Evolutionary conservation across 2,329 filamentous ascomycete species (phyloP).

Genomic region (Penicillium griseofulvum): DNA sequence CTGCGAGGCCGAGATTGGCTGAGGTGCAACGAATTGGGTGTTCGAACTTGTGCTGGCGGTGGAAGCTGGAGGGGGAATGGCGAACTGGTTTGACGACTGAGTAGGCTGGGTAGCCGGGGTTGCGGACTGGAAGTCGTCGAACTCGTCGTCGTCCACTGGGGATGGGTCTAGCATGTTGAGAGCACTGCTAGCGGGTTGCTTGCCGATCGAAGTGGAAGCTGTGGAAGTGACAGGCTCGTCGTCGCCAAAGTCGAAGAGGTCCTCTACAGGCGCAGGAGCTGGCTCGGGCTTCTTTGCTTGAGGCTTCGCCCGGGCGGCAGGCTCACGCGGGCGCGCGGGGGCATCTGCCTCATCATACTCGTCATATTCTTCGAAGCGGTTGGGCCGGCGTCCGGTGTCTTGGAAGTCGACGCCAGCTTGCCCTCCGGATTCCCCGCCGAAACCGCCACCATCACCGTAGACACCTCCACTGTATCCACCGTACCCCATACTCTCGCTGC

Average conservation of each 20-base stretch:
- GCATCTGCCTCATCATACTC: conserved; percentile 80
- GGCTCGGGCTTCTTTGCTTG: conserved; percentile 65
- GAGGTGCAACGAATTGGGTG: conserved; percentile 75
- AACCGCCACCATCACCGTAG: conserved; percentile 50
- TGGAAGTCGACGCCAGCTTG: conserved; percentile 57
- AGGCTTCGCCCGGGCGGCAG: conserved; percentile 38
- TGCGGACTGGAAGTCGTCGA: conserved; percentile 96
- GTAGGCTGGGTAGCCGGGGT: conserved; percentile 48
- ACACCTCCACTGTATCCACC: conserved; percentile 71
- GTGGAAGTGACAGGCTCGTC: conserved; percentile 59
- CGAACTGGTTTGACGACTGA: conserved; percentile 37
- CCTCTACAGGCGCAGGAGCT: conserved; percentile 75
- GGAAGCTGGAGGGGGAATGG: conserved; percentile 47
- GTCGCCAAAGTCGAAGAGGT: conserved; percentile 86
- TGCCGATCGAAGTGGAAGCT: conserved; percentile 40
- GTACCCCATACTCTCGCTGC: conserved; percentile 68
- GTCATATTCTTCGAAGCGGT: conserved; percentile 94
- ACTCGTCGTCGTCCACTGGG: conserved; percentile 75
- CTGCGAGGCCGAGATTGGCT: conserved; percentile 80
- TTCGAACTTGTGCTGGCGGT: conserved; percentile 49
- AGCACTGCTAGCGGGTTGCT: conserved; percentile 48
- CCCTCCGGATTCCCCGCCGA: conserved; percentile 19
- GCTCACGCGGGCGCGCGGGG: conserved; percentile 54
- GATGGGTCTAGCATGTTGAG: conserved; percentile 49
- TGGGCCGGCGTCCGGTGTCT: conserved; percentile 60